phyloP scores from a whole-genome alignment of 2,329 filamentous ascomycete genomes.

The Fusarium zealandicum region DNA sequence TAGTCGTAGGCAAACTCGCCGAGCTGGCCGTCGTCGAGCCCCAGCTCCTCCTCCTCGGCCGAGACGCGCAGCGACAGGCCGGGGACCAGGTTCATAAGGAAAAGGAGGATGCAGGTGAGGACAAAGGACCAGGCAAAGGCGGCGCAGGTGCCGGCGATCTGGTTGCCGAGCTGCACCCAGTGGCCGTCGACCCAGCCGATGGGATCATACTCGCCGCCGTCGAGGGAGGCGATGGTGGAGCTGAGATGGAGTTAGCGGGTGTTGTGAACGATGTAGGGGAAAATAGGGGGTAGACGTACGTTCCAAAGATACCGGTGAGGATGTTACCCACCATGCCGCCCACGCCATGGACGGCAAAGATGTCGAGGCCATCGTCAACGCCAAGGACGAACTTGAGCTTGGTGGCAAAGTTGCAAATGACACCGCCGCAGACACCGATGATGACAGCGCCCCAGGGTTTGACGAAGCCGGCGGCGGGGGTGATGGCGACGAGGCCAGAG shows the following conservation, averaged over 20 bases:
- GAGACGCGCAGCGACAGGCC: conserved; percentile 73
- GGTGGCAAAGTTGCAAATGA: conserved; percentile 83
- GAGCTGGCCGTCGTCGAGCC: conserved; percentile 76
- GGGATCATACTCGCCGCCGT: conserved; percentile 65
- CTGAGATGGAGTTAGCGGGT: conserved; percentile 45
- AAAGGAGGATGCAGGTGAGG: conserved; percentile 73
- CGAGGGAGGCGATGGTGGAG: conserved; percentile 75
- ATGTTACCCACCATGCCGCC: conserved; percentile 84
- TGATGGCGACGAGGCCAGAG: conserved; percentile 86
- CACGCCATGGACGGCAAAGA: conserved; percentile 88
- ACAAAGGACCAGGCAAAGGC: conserved; percentile 71
- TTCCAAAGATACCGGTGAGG: conserved; percentile 78
- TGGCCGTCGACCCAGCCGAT: conserved; percentile 77
- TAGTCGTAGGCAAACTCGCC: conserved; percentile 88
- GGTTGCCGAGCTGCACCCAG: conserved; percentile 74
- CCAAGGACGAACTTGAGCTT: conserved; percentile 79
- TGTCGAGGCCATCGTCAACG: conserved; percentile 87
- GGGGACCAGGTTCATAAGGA: conserved; percentile 73
- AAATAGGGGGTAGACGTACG: conserved; percentile 53
- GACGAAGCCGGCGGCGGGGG: conserved; percentile 82
- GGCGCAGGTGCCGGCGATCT: conserved; percentile 72
- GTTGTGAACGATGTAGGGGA: not conserved
- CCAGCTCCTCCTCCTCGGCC: conserved; percentile 72
- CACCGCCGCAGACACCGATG: conserved; percentile 65
- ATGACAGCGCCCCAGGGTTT: conserved; percentile 68